A percentile compares a stretch with the other conserved stretches of the same genome.
Conservation (phyloP, 1,139 yeast species). For the Magnusiomyces tetraspermus region DNA sequence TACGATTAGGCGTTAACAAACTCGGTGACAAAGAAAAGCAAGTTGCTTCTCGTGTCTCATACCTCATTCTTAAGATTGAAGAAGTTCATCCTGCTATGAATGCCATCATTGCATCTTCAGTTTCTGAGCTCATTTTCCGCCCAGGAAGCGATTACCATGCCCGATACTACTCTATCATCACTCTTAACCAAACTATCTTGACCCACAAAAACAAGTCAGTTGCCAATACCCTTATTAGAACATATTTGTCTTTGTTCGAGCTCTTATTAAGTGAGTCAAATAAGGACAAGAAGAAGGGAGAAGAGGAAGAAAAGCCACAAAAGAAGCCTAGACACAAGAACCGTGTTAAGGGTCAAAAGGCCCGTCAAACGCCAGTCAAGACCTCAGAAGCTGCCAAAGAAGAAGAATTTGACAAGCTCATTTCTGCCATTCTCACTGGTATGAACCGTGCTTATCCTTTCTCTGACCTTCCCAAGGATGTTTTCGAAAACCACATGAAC, state of each 20-base stretch:
- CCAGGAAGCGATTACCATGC: conserved; percentile 76
- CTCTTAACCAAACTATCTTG: conserved; percentile 86
- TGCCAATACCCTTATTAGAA: conserved; percentile 73
- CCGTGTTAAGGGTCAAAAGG: conserved; percentile 36
- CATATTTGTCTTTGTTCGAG: conserved; percentile 81
- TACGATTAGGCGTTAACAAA: conserved; percentile 84
- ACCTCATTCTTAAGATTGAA: conserved; percentile 65
- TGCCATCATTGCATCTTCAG: conserved; percentile 62
- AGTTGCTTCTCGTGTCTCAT: conserved; percentile 84
- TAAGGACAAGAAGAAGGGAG: conserved; percentile 34
- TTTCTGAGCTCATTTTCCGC: conserved; percentile 72
- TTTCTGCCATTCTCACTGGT: conserved; percentile 89
- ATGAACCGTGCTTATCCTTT: conserved; percentile 95
- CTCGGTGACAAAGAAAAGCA: conserved; percentile 88
- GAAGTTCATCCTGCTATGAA: conserved; percentile 98
- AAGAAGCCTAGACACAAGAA: conserved; percentile 37
- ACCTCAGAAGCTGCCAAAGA: conserved; percentile 64
- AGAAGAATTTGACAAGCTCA: conserved; percentile 75
- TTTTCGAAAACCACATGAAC: conserved; percentile 69
- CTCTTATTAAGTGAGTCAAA: conserved; percentile 67
- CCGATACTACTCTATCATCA: conserved; percentile 75
- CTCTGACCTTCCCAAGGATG: conserved; percentile 62
- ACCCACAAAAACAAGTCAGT: conserved; percentile 64
- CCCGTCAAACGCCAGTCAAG: conserved; percentile 46
- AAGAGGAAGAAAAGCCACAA: conserved; percentile 30